Conservation (phyloP, 2,329 filamentous ascomycete species). For the Aspergillus neotritici region DNA sequence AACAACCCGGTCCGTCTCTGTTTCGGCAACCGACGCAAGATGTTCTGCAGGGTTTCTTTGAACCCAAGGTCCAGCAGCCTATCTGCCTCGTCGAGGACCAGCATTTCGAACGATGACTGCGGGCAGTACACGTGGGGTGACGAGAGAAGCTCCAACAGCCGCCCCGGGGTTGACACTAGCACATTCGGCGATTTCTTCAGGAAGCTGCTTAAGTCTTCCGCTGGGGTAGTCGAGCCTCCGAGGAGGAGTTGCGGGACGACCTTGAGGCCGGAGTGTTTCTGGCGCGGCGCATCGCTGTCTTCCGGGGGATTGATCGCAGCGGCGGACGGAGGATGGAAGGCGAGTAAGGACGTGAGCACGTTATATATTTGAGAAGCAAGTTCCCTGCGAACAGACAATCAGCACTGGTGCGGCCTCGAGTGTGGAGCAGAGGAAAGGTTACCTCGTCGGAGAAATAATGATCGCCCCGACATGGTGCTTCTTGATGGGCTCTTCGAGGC, state of each 20-base stretch:
- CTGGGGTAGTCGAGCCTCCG: slow-evolving; percentile 73
- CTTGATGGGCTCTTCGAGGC: slow-evolving; percentile 74
- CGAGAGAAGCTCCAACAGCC: slow-evolving; percentile 78
- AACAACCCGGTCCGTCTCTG: slow-evolving; percentile 90
- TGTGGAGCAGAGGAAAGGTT: slow-evolving; percentile 10
- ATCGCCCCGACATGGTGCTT: slow-evolving; percentile 87
- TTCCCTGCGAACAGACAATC: slow-evolving; percentile 53
- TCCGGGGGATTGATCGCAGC: slow-evolving; percentile 39
- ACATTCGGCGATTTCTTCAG: slow-evolving; percentile 80
- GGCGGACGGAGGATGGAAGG: slow-evolving; percentile 76
- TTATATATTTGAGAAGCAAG: slow-evolving; percentile 84
- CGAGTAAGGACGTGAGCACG: slow-evolving; percentile 69
- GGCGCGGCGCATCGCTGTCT: slow-evolving; percentile 34
- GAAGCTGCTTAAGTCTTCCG: slow-evolving; percentile 82
- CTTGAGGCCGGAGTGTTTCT: slow-evolving; percentile 45
- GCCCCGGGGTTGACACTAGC: slow-evolving; percentile 82
- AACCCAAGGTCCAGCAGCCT: slow-evolving; percentile 89
- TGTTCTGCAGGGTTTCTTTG: slow-evolving; percentile 81
- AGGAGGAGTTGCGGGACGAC: slow-evolving; percentile 83
- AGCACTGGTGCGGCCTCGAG: neutral
- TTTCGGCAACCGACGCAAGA: slow-evolving; percentile 78
- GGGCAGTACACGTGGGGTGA: slow-evolving; percentile 84
- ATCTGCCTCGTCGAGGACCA: slow-evolving; percentile 92
- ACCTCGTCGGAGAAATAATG: slow-evolving; percentile 78
- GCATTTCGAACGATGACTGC: slow-evolving; percentile 81